Evolutionary conservation across 2,329 filamentous ascomycete genomes (phyloP), one percentile per base, ranked within the genome.

Genomic region (Neophaeococcomyces aloes): DNA sequence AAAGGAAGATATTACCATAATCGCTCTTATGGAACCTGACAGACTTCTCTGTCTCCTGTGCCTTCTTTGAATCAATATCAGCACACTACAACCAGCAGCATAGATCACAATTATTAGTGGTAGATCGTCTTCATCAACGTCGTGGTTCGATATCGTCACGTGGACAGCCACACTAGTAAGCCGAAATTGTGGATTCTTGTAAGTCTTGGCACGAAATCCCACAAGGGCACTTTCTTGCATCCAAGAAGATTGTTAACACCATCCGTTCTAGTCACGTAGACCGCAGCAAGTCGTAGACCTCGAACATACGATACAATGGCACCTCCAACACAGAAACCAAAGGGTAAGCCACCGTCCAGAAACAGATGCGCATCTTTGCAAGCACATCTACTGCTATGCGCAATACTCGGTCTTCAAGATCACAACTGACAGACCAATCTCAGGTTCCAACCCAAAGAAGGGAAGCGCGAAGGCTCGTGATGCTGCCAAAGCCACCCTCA

Each of bases 401-500:
- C 17, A 18, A 38, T 27, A 8, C 3, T 10, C 21, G 19, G 17
- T 14, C 3, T 13, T 25, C n/a, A 10, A 21, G 29, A 44, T 25
- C 21, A 35, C 29, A 13, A 29, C 48, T 51, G 41, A 51, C 46
- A 21, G 3, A 3, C 36, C 13, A 29, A n/a, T 23, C 40, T 29
- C 37, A 54, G 48, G 45, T 42, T 47, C 39, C 25, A 42, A 48
- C 49, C 45, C 60, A 57, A 64, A 52, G 61, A 91, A 91, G 78
- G 64, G 72, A 60, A 70, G 68, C 61, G 68, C 69, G 60, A 81
- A 94, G 79, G 91, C 91, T 72, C 83, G 81, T 63, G 81, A 82
- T 66, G 91, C 91, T 68, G 85, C 91, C 62, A 96, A 98, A 79
- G 85, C 91, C 68, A 84, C 87, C 65, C 82, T 96, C 62, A 86